A percentile compares a stretch with the other conserved stretches of the same genome.
phyloP scores from a whole-genome alignment of 2,329 filamentous ascomycete genomes.

The Emergomyces africanus region DNA sequence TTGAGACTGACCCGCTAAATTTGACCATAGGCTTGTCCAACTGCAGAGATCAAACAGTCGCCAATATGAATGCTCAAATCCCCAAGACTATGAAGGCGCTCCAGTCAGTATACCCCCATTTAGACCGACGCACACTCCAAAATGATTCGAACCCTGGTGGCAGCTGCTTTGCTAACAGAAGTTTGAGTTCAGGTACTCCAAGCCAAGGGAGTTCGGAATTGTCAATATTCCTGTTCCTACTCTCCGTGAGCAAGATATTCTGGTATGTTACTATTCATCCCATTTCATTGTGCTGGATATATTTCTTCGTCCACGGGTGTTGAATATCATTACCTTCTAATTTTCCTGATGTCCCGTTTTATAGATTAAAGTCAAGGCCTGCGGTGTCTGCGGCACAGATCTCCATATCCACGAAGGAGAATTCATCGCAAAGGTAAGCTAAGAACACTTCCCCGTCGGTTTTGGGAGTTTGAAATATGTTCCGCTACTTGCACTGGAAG shows the following conservation, averaged over 20 bases:
- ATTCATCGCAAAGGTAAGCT: conserved; percentile 43
- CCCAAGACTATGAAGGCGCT: conserved; percentile 50
- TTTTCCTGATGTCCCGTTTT: conserved; percentile 14
- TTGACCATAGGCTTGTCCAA: not conserved
- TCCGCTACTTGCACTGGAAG: not conserved
- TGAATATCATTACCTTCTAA: not conserved
- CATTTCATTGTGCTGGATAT: not conserved
- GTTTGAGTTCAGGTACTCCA: conserved; percentile 38
- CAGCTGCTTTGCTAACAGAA: not conserved
- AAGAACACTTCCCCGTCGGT: not conserved
- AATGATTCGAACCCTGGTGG: not conserved
- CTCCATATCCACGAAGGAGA: conserved; percentile 50
- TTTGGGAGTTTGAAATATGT: not conserved
- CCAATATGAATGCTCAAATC: conserved; percentile 26
- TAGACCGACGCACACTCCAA: not conserved
- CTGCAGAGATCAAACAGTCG: not conserved
- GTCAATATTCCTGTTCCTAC: conserved; percentile 50
- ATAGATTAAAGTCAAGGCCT: conserved; percentile 53
- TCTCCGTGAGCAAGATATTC: conserved; percentile 46
- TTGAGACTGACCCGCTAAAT: not conserved
- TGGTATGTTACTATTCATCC: conserved; percentile 26
- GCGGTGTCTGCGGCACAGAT: conserved; percentile 50
- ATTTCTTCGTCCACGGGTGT: not conserved
- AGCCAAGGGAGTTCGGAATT: conserved; percentile 48
- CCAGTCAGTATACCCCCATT: conserved; percentile 31